Percentiles rank a stretch among this genome's conserved stretches.
phyloP scores from a whole-genome alignment of 345 rosid genomes.

The Camelina sativa region DNA sequence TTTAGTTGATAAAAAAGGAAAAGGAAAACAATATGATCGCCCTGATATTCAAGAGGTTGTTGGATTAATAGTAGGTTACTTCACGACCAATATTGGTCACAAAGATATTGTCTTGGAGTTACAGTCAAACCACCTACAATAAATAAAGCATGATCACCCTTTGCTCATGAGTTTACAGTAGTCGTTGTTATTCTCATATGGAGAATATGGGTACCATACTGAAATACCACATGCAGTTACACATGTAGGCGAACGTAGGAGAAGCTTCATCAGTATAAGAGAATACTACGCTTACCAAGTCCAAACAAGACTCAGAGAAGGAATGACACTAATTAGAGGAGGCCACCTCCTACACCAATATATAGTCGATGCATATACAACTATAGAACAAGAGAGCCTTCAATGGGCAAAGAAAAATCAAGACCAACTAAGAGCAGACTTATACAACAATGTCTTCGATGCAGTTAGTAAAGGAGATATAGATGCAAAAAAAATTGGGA shows the following conservation, averaged over 20 bases:
- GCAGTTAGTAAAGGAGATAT: not conserved
- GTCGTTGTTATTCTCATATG: not conserved
- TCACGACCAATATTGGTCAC: not conserved
- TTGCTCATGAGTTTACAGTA: conserved; percentile 7
- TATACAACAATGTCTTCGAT: not conserved
- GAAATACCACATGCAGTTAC: not conserved
- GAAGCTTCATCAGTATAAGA: not conserved
- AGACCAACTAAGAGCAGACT: not conserved
- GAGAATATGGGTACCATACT: not conserved
- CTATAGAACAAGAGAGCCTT: not conserved
- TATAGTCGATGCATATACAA: not conserved
- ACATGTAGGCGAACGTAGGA: not conserved
- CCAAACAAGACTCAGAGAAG: not conserved
- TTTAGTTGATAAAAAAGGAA: not conserved
- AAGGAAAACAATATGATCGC: not conserved
- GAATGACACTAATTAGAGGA: not conserved
- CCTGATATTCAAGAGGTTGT: not conserved
- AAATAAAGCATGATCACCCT: not conserved
- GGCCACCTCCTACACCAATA: not conserved
- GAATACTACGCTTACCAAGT: not conserved
- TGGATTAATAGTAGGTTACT: not conserved
- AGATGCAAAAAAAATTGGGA: not conserved
- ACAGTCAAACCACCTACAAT: not conserved
- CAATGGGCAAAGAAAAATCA: not conserved
- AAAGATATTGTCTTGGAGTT: not conserved